Evolutionary conservation across 1,139 yeast genomes (phyloP).

Genomic region (Kodamaea alishanica): DNA sequence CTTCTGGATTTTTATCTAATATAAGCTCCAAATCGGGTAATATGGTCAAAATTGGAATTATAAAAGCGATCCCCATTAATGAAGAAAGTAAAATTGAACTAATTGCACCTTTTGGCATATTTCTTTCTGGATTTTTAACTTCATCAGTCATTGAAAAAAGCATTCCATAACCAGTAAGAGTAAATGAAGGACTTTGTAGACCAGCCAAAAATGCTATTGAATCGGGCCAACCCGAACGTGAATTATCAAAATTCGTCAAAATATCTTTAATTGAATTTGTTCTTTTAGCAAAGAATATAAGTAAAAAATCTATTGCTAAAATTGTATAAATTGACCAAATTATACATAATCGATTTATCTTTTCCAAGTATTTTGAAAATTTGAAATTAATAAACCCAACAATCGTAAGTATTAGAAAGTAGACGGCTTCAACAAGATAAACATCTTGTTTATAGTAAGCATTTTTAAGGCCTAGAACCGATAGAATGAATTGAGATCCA

Average conservation of each 20-base stretch:
- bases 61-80: slow-evolving; percentile 65
- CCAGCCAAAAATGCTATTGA: slow-evolving; percentile 68
- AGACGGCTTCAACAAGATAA: slow-evolving; percentile 53
- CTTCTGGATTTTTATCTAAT: slow-evolving; percentile 58
- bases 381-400: slow-evolving; percentile 62
- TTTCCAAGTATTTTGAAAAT: slow-evolving; percentile 57
- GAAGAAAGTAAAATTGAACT: slow-evolving; percentile 63
- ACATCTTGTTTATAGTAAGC: slow-evolving; percentile 56
- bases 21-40: slow-evolving; percentile 59
- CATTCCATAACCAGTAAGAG: slow-evolving; percentile 80
- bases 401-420: slow-evolving; percentile 50
- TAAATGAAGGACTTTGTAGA: slow-evolving; percentile 72
- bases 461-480: slow-evolving; percentile 60
- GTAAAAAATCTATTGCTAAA: slow-evolving; percentile 59
- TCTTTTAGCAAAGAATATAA: slow-evolving; percentile 56
- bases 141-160: slow-evolving; percentile 81
- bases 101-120: slow-evolving; percentile 75
- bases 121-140: slow-evolving; percentile 68
- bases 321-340: slow-evolving; percentile 73
- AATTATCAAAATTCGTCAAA: slow-evolving; percentile 65
- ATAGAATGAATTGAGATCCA: slow-evolving; percentile 67
- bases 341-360: slow-evolving; percentile 62
- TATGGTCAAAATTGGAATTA: slow-evolving; percentile 67
- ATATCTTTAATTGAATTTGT: slow-evolving; percentile 60
- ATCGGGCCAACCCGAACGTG: slow-evolving; percentile 70